Evolutionary conservation across 2,329 filamentous ascomycete species (phyloP).

Genomic region (Fusarium denticulatum): DNA sequence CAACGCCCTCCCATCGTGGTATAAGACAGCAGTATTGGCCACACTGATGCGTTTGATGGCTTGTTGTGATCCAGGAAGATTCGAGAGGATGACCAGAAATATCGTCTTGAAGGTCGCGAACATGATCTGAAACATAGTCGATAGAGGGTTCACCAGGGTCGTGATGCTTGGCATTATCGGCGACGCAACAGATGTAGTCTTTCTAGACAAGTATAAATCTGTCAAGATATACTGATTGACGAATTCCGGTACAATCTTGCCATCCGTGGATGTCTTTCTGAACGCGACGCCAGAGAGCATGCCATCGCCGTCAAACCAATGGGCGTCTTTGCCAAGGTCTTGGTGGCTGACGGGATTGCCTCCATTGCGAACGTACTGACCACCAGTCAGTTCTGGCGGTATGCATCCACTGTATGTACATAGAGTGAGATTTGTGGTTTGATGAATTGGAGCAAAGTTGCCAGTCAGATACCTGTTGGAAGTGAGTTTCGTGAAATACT

Average conservation of each 20-base stretch:
- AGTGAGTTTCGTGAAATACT: not conserved
- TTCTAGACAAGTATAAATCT: constrained; percentile 67
- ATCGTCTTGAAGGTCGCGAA: constrained; percentile 12
- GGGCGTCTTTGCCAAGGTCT: constrained; percentile 69
- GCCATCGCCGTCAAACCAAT: constrained; percentile 81
- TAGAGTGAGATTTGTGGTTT: constrained; percentile 63
- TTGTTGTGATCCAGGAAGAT: constrained; percentile 50
- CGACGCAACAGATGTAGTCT: constrained; percentile 57
- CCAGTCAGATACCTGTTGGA: constrained; percentile 66
- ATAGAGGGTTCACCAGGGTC: constrained; percentile 68
- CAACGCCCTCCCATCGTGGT: constrained; percentile 74
- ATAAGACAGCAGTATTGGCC: constrained; percentile 73
- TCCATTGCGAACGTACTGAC: constrained; percentile 78
- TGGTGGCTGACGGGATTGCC: constrained; percentile 73
- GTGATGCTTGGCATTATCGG: constrained; percentile 75
- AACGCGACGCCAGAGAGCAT: constrained; percentile 76
- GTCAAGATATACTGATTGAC: constrained; percentile 76
- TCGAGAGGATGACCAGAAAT: constrained; percentile 53
- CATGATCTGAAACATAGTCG: constrained; percentile 1
- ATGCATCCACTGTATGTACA: constrained; percentile 68
- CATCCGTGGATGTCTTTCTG: constrained; percentile 50
- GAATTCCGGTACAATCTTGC: constrained; percentile 66
- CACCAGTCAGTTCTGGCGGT: constrained; percentile 72
- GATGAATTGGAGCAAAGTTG: constrained; percentile 75
- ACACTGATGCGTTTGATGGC: constrained; percentile 75